Percentiles rank a stretch among this genome's conserved stretches.
Evolutionary conservation across 345 rosid genomes (phyloP).

Genomic region (Crucihimalaya himalaica): DNA sequence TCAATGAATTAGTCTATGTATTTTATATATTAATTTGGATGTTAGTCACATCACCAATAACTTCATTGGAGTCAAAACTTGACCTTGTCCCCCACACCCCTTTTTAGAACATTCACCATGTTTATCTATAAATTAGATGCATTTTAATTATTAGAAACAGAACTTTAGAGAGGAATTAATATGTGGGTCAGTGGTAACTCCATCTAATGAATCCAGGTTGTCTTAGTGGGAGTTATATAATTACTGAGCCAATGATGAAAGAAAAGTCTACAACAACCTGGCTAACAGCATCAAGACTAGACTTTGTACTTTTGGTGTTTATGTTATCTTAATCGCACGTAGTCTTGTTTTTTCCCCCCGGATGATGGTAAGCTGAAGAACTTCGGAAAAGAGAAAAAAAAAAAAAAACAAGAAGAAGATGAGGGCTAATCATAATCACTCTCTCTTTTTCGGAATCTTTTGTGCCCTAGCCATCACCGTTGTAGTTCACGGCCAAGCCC

Average conservation of each 20-base stretch:
- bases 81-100: not conserved
- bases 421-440: slow-evolving; percentile 16
- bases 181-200: not conserved
- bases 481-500: slow-evolving; percentile 44
- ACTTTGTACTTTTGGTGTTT: slow-evolving; percentile 1
- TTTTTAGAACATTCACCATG: not conserved
- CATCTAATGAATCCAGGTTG: not conserved
- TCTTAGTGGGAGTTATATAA: not conserved
- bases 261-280: not conserved
- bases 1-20: not conserved
- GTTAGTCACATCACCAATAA: not conserved
- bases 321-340: slow-evolving; percentile 17
- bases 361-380: slow-evolving; percentile 3
- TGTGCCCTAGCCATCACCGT: slow-evolving; percentile 20
- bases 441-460: slow-evolving; percentile 6
- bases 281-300: not conserved
- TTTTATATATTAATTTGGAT: too few relatives aligned
- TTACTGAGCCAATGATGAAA: not conserved
- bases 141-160: too few relatives aligned
- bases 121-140: too few relatives aligned
- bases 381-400: not conserved
- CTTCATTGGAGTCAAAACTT: not conserved
- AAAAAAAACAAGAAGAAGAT: not conserved
- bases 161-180: too few relatives aligned
- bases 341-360: not conserved